These are phyloP conservation scores for Coemansia asiatica DNA, from an alignment of 192 early-diverging fungal species.

Conservation along the genomic window DNA sequence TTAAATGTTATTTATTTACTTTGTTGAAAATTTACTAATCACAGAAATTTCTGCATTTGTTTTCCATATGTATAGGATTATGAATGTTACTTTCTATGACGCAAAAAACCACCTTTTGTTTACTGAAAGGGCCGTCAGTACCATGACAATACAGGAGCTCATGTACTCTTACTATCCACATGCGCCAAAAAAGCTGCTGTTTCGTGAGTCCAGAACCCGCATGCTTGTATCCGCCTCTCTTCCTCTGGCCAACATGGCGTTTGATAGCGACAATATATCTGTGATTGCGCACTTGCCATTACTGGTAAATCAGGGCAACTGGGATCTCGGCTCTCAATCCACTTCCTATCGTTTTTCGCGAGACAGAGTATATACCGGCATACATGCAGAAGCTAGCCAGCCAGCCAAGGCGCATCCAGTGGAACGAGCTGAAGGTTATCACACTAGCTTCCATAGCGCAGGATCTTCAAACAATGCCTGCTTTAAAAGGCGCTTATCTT, in stretches of 20 bases:
- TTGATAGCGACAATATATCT: neutral
- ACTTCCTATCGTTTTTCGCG: neutral
- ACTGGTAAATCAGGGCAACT: conserved; percentile 6
- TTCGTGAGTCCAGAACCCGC: conserved; percentile 20
- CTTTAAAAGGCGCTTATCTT: neutral
- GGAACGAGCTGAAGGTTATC: neutral
- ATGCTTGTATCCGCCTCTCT: conserved; percentile 21
- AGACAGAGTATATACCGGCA: neutral
- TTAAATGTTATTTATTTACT: neutral
- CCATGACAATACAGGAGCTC: conserved; percentile 33
- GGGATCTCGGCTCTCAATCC: neutral
- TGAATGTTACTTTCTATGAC: conserved; percentile 21
- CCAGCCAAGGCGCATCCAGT: neutral
- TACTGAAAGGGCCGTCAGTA: conserved; percentile 6
- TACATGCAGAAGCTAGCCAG: neutral
- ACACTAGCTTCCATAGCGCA: neutral
- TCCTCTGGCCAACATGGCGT: conserved; percentile 9
- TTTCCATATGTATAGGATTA: conserved; percentile 11
- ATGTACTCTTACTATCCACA: conserved; percentile 28
- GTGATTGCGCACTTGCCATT: conserved; percentile 10
- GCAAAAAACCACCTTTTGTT: conserved; percentile 15
- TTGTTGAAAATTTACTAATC: neutral
- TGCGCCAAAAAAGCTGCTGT: conserved; percentile 27
- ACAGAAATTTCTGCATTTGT: neutral
- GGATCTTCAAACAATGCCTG: neutral